Evolutionary conservation across 2,329 filamentous ascomycete species (phyloP).

Genomic region (Aspergillus oerlinghausenensis): DNA sequence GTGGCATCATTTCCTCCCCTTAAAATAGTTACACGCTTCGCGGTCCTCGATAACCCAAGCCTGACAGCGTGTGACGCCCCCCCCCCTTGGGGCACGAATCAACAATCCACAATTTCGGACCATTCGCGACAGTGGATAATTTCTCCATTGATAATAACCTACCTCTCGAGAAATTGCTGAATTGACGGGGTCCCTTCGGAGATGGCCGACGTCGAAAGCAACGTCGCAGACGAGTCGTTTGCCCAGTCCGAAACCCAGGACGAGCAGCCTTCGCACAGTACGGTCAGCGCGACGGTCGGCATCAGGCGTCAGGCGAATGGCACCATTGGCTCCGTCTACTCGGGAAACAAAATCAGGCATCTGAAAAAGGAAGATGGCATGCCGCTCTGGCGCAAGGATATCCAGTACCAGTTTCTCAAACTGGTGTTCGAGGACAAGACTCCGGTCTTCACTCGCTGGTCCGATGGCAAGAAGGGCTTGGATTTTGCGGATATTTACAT

Average conservation of each 20-base stretch:
- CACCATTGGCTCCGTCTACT: slow-evolving; percentile 62
- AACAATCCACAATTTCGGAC: not conserved
- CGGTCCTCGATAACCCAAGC: not conserved
- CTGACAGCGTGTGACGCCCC: not conserved
- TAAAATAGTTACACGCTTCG: not conserved
- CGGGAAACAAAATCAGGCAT: slow-evolving; percentile 63
- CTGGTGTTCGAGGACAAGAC: slow-evolving; percentile 59
- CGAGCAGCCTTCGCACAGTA: slow-evolving; percentile 33
- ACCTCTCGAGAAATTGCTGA: not conserved
- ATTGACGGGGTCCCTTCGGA: slow-evolving; percentile 1
- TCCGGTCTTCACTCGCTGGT: slow-evolving; percentile 83
- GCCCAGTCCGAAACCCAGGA: slow-evolving; percentile 33
- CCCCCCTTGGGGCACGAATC: not conserved
- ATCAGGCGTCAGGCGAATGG: slow-evolving; percentile 61
- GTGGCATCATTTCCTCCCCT: not conserved
- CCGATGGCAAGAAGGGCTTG: slow-evolving; percentile 69
- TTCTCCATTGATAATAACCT: not conserved
- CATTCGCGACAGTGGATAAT: not conserved
- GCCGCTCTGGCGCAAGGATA: slow-evolving; percentile 63
- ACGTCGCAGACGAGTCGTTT: slow-evolving; percentile 33
- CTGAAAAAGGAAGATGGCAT: slow-evolving; percentile 65
- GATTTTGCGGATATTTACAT: slow-evolving; percentile 95
- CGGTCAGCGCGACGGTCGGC: slow-evolving; percentile 39
- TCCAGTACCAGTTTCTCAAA: slow-evolving; percentile 61
- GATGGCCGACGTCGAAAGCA: slow-evolving; percentile 34